Evolutionary conservation across 148 eudicot species (phyloP).

Genomic region (Suaeda aralocaspica): DNA sequence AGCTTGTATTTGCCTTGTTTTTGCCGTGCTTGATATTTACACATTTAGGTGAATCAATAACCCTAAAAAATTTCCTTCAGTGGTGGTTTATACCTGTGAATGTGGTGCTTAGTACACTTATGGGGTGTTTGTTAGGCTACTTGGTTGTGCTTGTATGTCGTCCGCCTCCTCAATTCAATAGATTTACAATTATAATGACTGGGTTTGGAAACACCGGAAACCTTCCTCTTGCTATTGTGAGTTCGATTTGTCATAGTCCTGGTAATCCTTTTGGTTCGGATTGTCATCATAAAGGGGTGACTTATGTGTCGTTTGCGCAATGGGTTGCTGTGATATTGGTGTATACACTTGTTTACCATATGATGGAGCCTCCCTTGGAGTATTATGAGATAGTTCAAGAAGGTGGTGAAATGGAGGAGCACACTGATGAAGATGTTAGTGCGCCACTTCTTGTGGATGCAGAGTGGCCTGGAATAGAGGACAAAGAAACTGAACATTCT

Average conservation of each 20-base stretch:
- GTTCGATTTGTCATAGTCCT: slow-evolving; percentile 52
- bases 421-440: slow-evolving; percentile 26
- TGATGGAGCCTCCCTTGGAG: slow-evolving; percentile 72
- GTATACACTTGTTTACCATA: slow-evolving; percentile 66
- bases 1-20: slow-evolving; percentile 66
- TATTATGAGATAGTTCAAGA: slow-evolving; percentile 59
- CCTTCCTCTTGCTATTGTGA: slow-evolving; percentile 56
- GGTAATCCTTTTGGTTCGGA: slow-evolving; percentile 49
- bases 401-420: slow-evolving; percentile 25
- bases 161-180: slow-evolving; percentile 49
- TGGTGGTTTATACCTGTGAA: slow-evolving; percentile 79
- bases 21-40: slow-evolving; percentile 59
- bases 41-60: slow-evolving; percentile 54
- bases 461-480: slow-evolving; percentile 65
- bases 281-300: slow-evolving; percentile 51
- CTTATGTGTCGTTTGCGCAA: slow-evolving; percentile 68
- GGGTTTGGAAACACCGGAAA: slow-evolving; percentile 73
- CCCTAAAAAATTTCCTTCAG: slow-evolving; percentile 35
- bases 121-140: slow-evolving; percentile 57
- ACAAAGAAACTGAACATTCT: slow-evolving; percentile 49
- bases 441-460: slow-evolving; percentile 57
- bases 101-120: slow-evolving; percentile 49
- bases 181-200: slow-evolving; percentile 62
- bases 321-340: slow-evolving; percentile 67
- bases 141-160: slow-evolving; percentile 54